Conservation (phyloP, 768 basidiomycete genomes). For the Amanita jacksonii region DNA sequence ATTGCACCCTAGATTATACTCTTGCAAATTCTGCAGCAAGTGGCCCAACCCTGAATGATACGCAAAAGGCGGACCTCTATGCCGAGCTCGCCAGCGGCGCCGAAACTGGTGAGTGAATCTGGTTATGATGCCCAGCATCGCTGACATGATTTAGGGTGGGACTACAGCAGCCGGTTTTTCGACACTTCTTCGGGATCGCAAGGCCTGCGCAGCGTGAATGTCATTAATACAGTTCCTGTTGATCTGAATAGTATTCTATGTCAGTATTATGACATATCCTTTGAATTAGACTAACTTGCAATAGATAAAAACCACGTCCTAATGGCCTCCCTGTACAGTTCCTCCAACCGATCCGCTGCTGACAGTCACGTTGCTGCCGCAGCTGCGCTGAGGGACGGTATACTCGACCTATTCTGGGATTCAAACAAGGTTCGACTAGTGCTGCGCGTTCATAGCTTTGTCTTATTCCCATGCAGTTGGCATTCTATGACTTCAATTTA, state of each 20-base stretch:
- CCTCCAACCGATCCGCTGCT: conserved; percentile 32
- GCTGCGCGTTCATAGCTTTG: not conserved
- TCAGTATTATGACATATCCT: conserved; percentile 24
- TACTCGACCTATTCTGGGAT: conserved; percentile 88
- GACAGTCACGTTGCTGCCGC: conserved; percentile 48
- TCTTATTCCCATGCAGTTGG: conserved; percentile 32
- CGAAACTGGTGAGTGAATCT: conserved; percentile 49
- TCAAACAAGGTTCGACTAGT: conserved; percentile 35
- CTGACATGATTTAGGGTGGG: conserved; percentile 28
- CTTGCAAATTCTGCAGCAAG: conserved; percentile 63
- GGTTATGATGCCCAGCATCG: not conserved
- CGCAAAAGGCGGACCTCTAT: conserved; percentile 58
- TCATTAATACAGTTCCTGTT: conserved; percentile 59
- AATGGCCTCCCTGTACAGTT: conserved; percentile 51
- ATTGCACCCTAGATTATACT: conserved; percentile 47
- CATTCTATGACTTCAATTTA: conserved; percentile 87
- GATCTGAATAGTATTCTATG: conserved; percentile 84
- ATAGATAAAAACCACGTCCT: conserved; percentile 55
- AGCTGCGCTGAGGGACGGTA: conserved; percentile 46
- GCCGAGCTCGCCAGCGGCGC: conserved; percentile 84
- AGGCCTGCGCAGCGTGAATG: conserved; percentile 61
- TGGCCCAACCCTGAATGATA: conserved; percentile 46
- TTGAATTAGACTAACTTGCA: conserved; percentile 5
- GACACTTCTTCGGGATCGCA: conserved; percentile 27
- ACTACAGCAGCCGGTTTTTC: conserved; percentile 47